Conservation (phyloP, 495 filamentous ascomycete genomes). For the Hyaloscypha hepaticicola region DNA sequence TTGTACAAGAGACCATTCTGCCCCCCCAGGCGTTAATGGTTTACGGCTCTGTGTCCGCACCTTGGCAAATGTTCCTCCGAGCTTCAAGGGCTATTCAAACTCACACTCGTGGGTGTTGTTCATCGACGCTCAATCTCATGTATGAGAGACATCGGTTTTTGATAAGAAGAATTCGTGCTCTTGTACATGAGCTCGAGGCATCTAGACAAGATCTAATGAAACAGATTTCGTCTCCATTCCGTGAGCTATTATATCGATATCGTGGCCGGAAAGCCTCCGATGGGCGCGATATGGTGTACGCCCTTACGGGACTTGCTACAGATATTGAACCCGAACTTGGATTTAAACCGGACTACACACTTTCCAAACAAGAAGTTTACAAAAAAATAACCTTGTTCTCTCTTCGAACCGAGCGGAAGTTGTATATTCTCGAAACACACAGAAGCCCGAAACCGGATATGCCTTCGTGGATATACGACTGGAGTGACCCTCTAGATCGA, state of each 20-base stretch:
- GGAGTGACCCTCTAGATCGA: not conserved
- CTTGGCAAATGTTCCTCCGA: not conserved
- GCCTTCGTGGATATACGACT: not conserved
- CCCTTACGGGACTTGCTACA: not conserved
- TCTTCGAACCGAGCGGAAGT: not conserved
- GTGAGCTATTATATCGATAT: not conserved
- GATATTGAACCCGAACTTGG: not conserved
- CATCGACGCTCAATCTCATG: not conserved
- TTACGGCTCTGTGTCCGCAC: not conserved
- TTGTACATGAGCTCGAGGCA: not conserved
- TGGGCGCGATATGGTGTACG: constrained; percentile 5
- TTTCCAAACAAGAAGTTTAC: not conserved
- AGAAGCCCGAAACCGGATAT: not conserved
- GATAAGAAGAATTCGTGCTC: not conserved
- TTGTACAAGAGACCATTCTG: not conserved
- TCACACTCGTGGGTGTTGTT: not conserved
- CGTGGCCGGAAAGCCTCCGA: not conserved
- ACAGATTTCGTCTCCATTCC: not conserved
- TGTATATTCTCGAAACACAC: not conserved
- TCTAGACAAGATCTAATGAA: not conserved
- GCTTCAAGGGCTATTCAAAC: not conserved
- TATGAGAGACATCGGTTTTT: not conserved
- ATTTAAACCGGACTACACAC: constrained; percentile 6
- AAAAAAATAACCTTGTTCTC: not conserved
- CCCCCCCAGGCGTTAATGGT: not conserved